These are phyloP conservation scores for Exserohilum rostratum DNA, from an alignment of 2,329 filamentous ascomycete genomes.

Conservation along the genomic window DNA sequence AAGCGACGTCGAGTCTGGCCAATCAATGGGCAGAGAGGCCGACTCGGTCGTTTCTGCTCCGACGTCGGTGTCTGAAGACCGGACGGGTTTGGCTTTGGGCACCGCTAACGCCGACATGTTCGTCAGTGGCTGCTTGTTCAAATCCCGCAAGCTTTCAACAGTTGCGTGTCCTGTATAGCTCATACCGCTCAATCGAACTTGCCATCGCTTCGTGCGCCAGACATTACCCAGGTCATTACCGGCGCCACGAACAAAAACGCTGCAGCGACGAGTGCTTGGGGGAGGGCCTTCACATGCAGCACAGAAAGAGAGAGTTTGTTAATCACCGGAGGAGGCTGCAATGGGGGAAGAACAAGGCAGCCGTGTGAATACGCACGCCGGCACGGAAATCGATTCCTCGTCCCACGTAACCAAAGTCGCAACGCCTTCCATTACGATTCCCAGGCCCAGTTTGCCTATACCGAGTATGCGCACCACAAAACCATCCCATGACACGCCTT, in stretches of 20 bases:
- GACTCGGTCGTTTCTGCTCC: constrained; percentile 20
- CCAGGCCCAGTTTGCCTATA: constrained; percentile 10
- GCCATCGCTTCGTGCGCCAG: background rate
- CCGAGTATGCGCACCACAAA: constrained; percentile 3
- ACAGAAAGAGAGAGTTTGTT: constrained; percentile 33
- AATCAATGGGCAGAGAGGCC: constrained; percentile 8
- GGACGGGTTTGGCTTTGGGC: constrained; percentile 3
- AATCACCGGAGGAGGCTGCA: constrained; percentile 39
- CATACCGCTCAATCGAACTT: background rate
- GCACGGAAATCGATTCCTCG: background rate
- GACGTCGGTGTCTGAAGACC: constrained; percentile 23
- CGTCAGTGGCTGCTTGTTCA: constrained; percentile 11
- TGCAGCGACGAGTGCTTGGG: background rate
- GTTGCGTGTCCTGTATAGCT: background rate
- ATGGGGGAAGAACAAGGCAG: constrained; percentile 34
- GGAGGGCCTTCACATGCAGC: constrained; percentile 35
- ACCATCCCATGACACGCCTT: constrained; percentile 6
- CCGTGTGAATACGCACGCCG: constrained; percentile 7
- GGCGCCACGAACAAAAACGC: background rate
- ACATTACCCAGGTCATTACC: background rate
- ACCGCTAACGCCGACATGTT: constrained; percentile 15
- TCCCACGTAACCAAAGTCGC: background rate
- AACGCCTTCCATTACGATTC: constrained; percentile 6
- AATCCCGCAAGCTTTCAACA: constrained; percentile 2
- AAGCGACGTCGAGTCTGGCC: background rate